Percentiles rank a stretch among this genome's conserved stretches.
Evolutionary conservation across 441 rosid species (phyloP).

Genomic region (Daphne laureola): DNA sequence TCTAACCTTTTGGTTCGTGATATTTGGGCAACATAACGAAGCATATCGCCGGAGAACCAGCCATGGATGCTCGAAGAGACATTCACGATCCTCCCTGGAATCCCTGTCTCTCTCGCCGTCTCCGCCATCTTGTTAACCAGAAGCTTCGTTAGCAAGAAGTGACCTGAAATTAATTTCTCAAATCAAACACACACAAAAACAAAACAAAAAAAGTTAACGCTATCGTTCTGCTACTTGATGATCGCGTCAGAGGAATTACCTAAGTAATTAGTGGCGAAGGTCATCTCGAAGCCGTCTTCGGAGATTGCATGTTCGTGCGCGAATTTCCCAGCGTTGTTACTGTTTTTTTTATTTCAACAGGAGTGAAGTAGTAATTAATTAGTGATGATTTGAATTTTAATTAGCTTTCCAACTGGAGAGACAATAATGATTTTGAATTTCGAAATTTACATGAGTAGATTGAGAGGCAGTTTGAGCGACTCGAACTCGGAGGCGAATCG

Average conservation of each 20-base stretch:
- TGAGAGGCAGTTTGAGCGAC: slow-evolving; percentile 63
- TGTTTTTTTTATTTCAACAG: too few species aligned
- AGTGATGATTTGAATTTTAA: too few species aligned
- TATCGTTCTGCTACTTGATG: neutral
- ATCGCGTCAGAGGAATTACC: slow-evolving; percentile 32
- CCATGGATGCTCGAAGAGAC: slow-evolving; percentile 70
- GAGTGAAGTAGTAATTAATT: too few species aligned
- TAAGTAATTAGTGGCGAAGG: slow-evolving; percentile 81
- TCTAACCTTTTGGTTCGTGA: slow-evolving; percentile 52
- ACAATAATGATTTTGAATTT: neutral
- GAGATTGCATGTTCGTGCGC: slow-evolving; percentile 72
- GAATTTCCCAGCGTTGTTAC: slow-evolving; percentile 90
- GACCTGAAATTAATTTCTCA: slow-evolving; percentile 49
- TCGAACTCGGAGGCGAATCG: slow-evolving; percentile 59
- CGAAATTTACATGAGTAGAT: slow-evolving; percentile 64
- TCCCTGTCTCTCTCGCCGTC: slow-evolving; percentile 55
- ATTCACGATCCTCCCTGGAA: slow-evolving; percentile 79
- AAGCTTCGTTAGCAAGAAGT: slow-evolving; percentile 68
- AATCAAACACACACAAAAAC: neutral
- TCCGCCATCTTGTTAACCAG: slow-evolving; percentile 55
- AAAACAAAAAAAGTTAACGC: neutral
- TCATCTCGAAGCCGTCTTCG: slow-evolving; percentile 93
- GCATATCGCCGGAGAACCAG: slow-evolving; percentile 79
- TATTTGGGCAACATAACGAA: slow-evolving; percentile 57
- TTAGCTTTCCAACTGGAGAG: slow-evolving; percentile 20